phyloP scores from a whole-genome alignment of 2,329 filamentous ascomycete genomes.

The Alternaria sp. region DNA sequence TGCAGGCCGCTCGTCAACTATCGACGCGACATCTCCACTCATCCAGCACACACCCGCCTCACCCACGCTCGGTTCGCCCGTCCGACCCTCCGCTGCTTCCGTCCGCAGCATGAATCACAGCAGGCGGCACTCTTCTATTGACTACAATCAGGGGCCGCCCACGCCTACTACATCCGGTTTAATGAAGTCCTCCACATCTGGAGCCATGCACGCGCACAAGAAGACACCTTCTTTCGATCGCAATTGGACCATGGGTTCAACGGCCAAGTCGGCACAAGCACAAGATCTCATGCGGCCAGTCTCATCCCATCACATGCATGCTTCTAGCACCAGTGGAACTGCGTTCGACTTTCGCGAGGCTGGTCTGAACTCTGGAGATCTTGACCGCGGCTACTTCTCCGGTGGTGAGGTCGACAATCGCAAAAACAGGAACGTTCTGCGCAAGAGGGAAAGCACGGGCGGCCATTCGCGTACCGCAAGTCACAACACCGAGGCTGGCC shows the following conservation, averaged over 20 bases:
- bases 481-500: constrained; percentile 66
- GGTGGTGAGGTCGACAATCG: constrained; percentile 83
- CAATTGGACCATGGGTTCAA: constrained; percentile 64
- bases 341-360: constrained; percentile 38
- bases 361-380: constrained; percentile 58
- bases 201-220: constrained; percentile 52
- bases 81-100: constrained; percentile 79
- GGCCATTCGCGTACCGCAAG: constrained; percentile 76
- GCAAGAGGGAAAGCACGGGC: constrained; percentile 72
- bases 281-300: constrained; percentile 43
- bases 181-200: constrained; percentile 31
- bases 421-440: constrained; percentile 74
- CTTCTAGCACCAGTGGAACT: constrained; percentile 41
- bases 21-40: constrained; percentile 54
- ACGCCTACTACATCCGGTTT: constrained; percentile 30
- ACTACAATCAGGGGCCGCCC: constrained; percentile 63
- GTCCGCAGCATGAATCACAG: constrained; percentile 84
- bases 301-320: constrained; percentile 45
- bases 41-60: constrained; percentile 56
- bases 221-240: constrained; percentile 68
- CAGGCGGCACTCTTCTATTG: constrained; percentile 86
- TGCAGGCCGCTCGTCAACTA: constrained; percentile 41
- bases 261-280: constrained; percentile 38
- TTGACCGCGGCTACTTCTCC: constrained; percentile 93
- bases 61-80: constrained; percentile 52